A percentile compares a stretch with the other conserved stretches of the same genome.
These are phyloP conservation scores for Cetraspora pellucida DNA, from an alignment of 192 early-diverging fungal genomes.

Conservation along the genomic window DNA sequence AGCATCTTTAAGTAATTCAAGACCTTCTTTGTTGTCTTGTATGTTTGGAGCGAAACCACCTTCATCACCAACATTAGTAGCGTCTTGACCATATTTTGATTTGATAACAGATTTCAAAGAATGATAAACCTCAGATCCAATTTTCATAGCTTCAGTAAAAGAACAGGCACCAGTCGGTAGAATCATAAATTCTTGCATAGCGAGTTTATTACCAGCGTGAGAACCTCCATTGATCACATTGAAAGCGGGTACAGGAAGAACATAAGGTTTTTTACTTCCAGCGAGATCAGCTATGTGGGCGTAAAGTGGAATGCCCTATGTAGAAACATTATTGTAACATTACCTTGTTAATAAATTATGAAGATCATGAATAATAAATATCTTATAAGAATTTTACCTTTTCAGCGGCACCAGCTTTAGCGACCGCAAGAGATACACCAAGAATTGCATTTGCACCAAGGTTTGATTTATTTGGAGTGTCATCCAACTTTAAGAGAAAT, in stretches of 20 bases:
- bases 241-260: conserved; percentile 95
- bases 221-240: conserved; percentile 99
- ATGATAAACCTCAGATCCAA: conserved; percentile 98
- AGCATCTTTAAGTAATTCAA: conserved; percentile 86
- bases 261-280: conserved; percentile 78
- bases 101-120: conserved; percentile 95
- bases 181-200: conserved; percentile 99
- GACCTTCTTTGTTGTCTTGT: conserved; percentile 94
- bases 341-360: background rate
- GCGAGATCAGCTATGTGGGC: conserved; percentile 91
- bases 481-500: conserved; percentile 91
- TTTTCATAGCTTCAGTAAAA: conserved; percentile 97
- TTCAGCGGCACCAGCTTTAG: conserved; percentile 92
- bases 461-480: conserved; percentile 94
- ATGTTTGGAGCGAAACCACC: conserved; percentile 99
- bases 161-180: conserved; percentile 90
- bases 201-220: conserved; percentile 99
- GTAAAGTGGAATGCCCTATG: conserved; percentile 86
- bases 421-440: conserved; percentile 95
- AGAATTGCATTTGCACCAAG: conserved; percentile 98
- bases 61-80: conserved; percentile 99
- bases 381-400: conserved; percentile 45
- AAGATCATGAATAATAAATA: background rate
- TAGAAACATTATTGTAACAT: background rate
- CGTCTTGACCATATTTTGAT: conserved; percentile 98